phyloP scores from a whole-genome alignment of 108 stramenopile species.

The Stephanodiscus minutulus region DNA sequence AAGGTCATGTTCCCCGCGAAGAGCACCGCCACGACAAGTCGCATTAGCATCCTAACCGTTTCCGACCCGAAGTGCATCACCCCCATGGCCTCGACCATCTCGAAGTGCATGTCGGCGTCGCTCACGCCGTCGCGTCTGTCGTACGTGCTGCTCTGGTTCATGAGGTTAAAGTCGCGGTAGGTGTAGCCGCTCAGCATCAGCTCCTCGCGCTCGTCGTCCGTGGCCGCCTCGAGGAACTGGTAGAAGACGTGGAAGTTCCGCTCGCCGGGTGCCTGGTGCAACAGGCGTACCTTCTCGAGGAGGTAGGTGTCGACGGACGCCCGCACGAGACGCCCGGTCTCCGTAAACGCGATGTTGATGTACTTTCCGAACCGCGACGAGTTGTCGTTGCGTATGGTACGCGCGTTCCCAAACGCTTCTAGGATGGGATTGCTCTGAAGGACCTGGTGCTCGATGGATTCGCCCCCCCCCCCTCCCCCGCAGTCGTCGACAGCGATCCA shows the following conservation, averaged over 20 bases:
- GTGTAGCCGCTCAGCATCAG: constrained; percentile 21
- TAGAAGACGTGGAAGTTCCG: constrained; percentile 97
- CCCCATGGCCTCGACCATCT: constrained; percentile 64
- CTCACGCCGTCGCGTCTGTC: constrained; percentile 51
- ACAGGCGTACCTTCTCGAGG: constrained; percentile 93
- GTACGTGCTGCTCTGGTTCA: constrained; percentile 54
- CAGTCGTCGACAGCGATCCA: neutral
- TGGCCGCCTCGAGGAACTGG: constrained; percentile 63
- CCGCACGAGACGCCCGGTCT: constrained; percentile 57
- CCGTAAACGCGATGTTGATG: constrained; percentile 77
- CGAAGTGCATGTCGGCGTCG: constrained; percentile 63
- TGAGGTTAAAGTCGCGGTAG: constrained; percentile 42
- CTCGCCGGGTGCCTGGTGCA: constrained; percentile 79
- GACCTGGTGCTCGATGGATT: constrained; percentile 75
- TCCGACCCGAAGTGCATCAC: constrained; percentile 60
- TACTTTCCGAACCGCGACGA: constrained; percentile 97
- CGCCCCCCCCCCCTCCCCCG: constrained; percentile 27
- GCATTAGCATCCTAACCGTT: constrained; percentile 43
- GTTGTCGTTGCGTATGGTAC: constrained; percentile 91
- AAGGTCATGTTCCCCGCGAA: constrained; percentile 75
- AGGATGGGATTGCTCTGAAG: constrained; percentile 89
- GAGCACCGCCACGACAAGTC: constrained; percentile 59
- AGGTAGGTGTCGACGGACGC: constrained; percentile 89
- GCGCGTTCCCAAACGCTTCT: constrained; percentile 93
- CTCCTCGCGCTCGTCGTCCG: constrained; percentile 41